A percentile compares a stretch with the other conserved stretches of the same genome.
phyloP scores from a whole-genome alignment of 352 stramenopile genomes.

The Globisporangium spiculum region DNA sequence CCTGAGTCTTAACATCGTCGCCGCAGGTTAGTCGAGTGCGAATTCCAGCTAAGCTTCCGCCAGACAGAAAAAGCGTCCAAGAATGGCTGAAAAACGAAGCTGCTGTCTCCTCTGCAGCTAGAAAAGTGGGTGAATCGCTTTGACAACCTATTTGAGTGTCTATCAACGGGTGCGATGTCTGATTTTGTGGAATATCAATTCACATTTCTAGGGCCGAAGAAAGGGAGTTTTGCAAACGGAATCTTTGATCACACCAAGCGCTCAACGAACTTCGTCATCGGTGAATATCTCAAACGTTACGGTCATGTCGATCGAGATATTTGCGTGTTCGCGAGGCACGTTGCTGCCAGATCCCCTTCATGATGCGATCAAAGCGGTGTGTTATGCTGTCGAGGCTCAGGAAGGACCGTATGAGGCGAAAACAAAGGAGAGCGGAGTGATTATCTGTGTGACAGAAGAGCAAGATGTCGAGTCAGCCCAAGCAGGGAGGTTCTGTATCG shows the following conservation, averaged over 20 bases:
- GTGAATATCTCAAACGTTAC: conserved; percentile 68
- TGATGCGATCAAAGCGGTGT: conserved; percentile 61
- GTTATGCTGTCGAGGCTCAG: conserved; percentile 72
- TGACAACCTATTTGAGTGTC: background rate
- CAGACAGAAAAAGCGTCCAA: conserved; percentile 26
- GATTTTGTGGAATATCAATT: background rate
- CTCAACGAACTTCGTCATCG: conserved; percentile 17
- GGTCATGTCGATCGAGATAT: conserved; percentile 76
- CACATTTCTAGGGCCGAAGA: background rate
- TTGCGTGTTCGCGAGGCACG: conserved; percentile 46
- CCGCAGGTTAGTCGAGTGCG: conserved; percentile 22
- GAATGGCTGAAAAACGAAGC: conserved; percentile 31
- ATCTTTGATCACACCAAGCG: conserved; percentile 4
- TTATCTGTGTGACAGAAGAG: conserved; percentile 33
- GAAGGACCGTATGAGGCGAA: conserved; percentile 55
- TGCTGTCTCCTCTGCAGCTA: conserved; percentile 2
- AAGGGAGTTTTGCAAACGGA: conserved; percentile 2
- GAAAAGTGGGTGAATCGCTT: conserved; percentile 21
- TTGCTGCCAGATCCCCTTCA: conserved; percentile 69
- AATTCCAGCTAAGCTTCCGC: conserved; percentile 38
- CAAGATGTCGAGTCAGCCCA: conserved; percentile 14
- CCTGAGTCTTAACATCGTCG: background rate
- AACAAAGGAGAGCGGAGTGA: conserved; percentile 46
- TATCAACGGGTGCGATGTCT: background rate
- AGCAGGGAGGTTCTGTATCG: conserved; percentile 32